Percentiles rank a stretch among this genome's conserved stretches.
Conservation (phyloP, 805 yeast genomes). For the Lipomyces starkeyi region DNA sequence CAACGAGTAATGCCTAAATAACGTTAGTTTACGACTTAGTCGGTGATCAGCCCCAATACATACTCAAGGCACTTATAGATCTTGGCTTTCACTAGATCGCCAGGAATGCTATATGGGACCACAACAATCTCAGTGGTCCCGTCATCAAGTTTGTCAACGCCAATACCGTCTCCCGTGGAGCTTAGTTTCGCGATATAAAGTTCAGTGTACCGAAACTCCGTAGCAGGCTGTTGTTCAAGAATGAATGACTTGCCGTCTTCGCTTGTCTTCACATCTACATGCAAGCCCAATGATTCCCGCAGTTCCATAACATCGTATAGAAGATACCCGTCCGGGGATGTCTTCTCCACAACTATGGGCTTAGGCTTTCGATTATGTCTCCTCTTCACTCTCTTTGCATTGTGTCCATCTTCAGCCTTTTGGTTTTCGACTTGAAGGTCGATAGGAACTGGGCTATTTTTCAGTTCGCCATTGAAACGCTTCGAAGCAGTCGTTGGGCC, state of each 20-base stretch:
- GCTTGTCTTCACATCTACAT: slow-evolving; percentile 54
- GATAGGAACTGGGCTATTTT: not conserved
- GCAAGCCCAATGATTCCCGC: slow-evolving; percentile 49
- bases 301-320: slow-evolving; percentile 72
- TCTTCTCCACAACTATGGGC: slow-evolving; percentile 61
- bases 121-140: slow-evolving; percentile 63
- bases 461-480: not conserved
- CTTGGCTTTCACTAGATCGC: slow-evolving; percentile 72
- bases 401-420: not conserved
- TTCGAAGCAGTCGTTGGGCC: not conserved
- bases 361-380: slow-evolving; percentile 61
- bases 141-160: slow-evolving; percentile 67
- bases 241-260: slow-evolving; percentile 69
- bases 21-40: not conserved
- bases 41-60: slow-evolving; percentile 47
- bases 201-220: slow-evolving; percentile 64
- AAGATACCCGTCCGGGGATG: slow-evolving; percentile 81
- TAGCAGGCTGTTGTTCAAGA: slow-evolving; percentile 54
- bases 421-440: not conserved
- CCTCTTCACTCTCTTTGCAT: slow-evolving; percentile 17
- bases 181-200: slow-evolving; percentile 65
- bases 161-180: slow-evolving; percentile 90
- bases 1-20: slow-evolving; percentile 57
- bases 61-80: slow-evolving; percentile 64
- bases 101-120: slow-evolving; percentile 88